These are phyloP conservation scores for Diaporthe citri DNA, from an alignment of 2,329 filamentous ascomycete genomes.

Conservation along the genomic window DNA sequence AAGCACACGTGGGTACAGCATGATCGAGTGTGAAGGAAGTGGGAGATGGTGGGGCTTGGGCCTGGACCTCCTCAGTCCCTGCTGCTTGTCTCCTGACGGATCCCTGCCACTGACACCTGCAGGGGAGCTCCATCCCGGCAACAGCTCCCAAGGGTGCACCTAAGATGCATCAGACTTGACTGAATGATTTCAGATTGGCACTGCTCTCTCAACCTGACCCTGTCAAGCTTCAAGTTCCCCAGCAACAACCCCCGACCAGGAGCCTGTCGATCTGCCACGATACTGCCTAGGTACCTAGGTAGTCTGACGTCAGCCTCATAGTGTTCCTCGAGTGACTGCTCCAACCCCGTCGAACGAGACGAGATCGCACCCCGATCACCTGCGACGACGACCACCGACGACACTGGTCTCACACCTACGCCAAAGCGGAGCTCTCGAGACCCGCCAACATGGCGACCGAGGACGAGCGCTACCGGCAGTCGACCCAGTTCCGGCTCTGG, in stretches of 20 bases:
- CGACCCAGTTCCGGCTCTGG: constrained; percentile 93
- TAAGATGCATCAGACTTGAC: background rate
- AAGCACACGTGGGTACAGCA: background rate
- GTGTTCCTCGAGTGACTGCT: background rate
- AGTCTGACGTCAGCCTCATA: too few species aligned
- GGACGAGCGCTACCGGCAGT: constrained; percentile 90
- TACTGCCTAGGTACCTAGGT: background rate
- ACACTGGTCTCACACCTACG: background rate
- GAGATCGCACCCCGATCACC: background rate
- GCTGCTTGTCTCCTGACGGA: background rate
- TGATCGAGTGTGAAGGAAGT: background rate
- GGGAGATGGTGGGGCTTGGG: background rate
- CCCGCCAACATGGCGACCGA: constrained; percentile 75
- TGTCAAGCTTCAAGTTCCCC: too few species aligned
- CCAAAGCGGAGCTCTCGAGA: background rate
- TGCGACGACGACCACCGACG: background rate
- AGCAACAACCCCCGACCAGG: background rate
- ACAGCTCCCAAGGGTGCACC: background rate
- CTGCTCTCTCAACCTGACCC: background rate
- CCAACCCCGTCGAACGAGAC: background rate
- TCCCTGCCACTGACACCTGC: background rate
- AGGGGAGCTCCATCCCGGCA: constrained; percentile 7
- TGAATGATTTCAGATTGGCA: background rate
- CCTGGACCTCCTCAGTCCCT: too few species aligned
- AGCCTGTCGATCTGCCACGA: too few species aligned